Base-by-base conservation (phyloP, 208 protist genomes). In the Plasmodiophora brassicae region DNA sequence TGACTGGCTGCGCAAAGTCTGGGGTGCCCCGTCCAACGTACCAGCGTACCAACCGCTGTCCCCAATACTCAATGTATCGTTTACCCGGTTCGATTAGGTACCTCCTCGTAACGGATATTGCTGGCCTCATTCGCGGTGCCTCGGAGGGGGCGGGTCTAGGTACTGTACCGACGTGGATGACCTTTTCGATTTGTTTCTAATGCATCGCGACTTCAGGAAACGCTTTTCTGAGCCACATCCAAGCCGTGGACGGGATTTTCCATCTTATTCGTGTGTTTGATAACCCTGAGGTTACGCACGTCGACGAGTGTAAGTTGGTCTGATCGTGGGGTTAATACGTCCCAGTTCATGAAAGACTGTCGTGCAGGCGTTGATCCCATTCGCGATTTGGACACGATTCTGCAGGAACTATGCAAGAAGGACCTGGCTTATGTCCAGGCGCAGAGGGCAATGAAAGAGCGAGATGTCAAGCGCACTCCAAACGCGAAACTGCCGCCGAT, bases 171-270 rank as follows among this genome's bases (percentile, higher is more conserved):
- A n/a, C n/a, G n/a, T n/a, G n/a, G n/a, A n/a, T n/a, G n/a, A n/a
- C n/a, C n/a, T n/a, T n/a, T n/a, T n/a, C n/a, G n/a, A n/a, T n/a
- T n/a, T n/a, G n/a, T n/a, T n/a, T n/a, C n/a, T n/a, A n/a, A n/a
- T n/a, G n/a, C n/a, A n/a, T n/a, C n/a, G n/a, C n/a, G n/a, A n/a
- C n/a, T n/a, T n/a, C n/a, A n/a, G n/a, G n/a, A 53, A 91, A 91
- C 45, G 78, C 60, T 32, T 92, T 92, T 65, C 57, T 92, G 39
- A 88, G 71, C n/a, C 36, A 92, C 50, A 92, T 92, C 20, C 83
- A 53, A n/a, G 90, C 87, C 1, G 91, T 92, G 5, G 90, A 92
- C 46, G 91, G 89, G 0, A 91, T 92, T 28, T 92, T 91, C 44
- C 91, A 92, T 20, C 57, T 92, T 22, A 72, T 92, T 39, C 44